These are phyloP conservation scores for Petunia hybrid DNA, from an alignment of 305 asterid species.

Conservation along the genomic window DNA sequence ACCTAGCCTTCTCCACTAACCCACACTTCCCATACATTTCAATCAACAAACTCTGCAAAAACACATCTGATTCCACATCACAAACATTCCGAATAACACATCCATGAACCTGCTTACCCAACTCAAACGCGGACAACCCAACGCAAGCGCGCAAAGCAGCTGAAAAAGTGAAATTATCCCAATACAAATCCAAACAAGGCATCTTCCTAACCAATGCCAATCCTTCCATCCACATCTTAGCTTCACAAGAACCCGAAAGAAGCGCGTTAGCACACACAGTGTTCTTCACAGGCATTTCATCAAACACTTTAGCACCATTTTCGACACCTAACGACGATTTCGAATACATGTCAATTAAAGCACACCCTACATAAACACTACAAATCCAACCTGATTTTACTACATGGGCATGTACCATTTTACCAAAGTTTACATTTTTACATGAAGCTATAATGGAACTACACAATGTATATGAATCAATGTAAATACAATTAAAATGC, in stretches of 20 bases:
- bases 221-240: slow-evolving; percentile 69
- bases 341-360: slow-evolving; percentile 5
- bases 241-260: slow-evolving; percentile 72
- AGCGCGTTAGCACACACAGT: slow-evolving; percentile 59
- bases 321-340: background rate
- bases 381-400: slow-evolving; percentile 50
- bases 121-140: slow-evolving; percentile 60
- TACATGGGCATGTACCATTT: slow-evolving; percentile 57
- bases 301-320: slow-evolving; percentile 24
- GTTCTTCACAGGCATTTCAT: slow-evolving; percentile 35
- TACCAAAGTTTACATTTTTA: slow-evolving; percentile 50
- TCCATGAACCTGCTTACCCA: slow-evolving; percentile 78
- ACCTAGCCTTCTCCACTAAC: slow-evolving; percentile 57
- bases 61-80: slow-evolving; percentile 59
- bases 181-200: slow-evolving; percentile 49
- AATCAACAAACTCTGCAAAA: slow-evolving; percentile 73
- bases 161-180: slow-evolving; percentile 66
- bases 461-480: slow-evolving; percentile 84
- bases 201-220: slow-evolving; percentile 57
- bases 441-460: slow-evolving; percentile 65
- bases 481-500: slow-evolving; percentile 56
- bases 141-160: slow-evolving; percentile 69
- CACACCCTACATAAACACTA: slow-evolving; percentile 33
- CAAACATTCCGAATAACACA: slow-evolving; percentile 46
- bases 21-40: slow-evolving; percentile 95